Percentiles rank a stretch among this genome's conserved stretches.
phyloP scores from a whole-genome alignment of 768 basidiomycete species.

The Sarcomyxa edulis region DNA sequence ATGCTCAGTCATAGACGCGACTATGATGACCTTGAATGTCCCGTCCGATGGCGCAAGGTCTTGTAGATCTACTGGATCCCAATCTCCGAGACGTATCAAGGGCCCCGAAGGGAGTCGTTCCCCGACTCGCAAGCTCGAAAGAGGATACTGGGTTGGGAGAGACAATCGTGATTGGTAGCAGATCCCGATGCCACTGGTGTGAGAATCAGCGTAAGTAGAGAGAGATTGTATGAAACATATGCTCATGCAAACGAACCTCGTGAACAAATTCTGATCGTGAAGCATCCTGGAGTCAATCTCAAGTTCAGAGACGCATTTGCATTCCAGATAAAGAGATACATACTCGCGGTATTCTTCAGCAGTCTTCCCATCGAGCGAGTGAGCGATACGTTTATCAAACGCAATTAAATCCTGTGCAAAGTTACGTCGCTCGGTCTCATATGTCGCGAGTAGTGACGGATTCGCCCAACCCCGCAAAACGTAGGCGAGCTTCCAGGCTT shows the following conservation, averaged over 20 bases:
- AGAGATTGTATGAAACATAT: too few species aligned
- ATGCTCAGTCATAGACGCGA: constrained; percentile 38
- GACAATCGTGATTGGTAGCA: constrained; percentile 41
- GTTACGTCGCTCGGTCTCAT: constrained; percentile 61
- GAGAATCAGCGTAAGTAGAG: too few species aligned
- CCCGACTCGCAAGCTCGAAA: constrained; percentile 43
- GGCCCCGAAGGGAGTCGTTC: too few species aligned
- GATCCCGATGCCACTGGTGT: constrained; percentile 49
- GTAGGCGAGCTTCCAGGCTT: constrained; percentile 58
- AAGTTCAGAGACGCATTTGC: too few species aligned
- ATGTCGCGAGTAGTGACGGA: constrained; percentile 45
- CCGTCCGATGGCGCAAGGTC: constrained; percentile 46
- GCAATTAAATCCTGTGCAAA: constrained; percentile 70
- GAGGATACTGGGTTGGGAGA: constrained; percentile 43
- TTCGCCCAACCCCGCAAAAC: constrained; percentile 52
- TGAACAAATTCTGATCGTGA: constrained; percentile 49
- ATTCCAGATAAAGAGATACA: too few species aligned
- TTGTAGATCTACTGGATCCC: constrained; percentile 46
- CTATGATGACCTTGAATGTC: constrained; percentile 53
- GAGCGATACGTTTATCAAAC: constrained; percentile 62
- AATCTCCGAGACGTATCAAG: constrained; percentile 47
- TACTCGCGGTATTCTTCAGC: constrained; percentile 45
- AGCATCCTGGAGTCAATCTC: too few species aligned
- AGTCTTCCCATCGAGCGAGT: constrained; percentile 43
- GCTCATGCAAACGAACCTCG: too few species aligned